Evolutionary conservation across 2,329 filamentous ascomycete species (phyloP).

Genomic region (Podosphaera leucotricha): DNA sequence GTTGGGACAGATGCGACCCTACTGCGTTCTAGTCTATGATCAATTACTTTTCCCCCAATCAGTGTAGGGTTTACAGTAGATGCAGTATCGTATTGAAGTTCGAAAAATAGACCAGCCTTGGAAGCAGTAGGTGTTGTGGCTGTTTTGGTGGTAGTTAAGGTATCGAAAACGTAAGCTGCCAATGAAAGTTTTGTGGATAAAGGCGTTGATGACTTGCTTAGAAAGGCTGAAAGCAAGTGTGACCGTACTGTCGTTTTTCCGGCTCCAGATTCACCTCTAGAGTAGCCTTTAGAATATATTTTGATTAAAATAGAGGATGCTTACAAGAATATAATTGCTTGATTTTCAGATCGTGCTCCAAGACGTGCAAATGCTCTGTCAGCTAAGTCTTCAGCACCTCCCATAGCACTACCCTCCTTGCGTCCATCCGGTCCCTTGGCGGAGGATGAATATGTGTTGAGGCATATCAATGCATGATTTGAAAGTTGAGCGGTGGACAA

Average conservation of each 20-base stretch:
- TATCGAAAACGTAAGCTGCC: constrained; percentile 86
- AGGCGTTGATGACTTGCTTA: constrained; percentile 78
- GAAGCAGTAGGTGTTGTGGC: constrained; percentile 87
- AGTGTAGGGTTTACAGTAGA: constrained; percentile 65
- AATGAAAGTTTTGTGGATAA: constrained; percentile 82
- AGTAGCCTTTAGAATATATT: constrained; percentile 4
- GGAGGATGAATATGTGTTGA: constrained; percentile 88
- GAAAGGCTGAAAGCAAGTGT: constrained; percentile 63
- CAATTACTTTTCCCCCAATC: constrained; percentile 81
- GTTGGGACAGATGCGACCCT: constrained; percentile 80
- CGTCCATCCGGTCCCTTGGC: constrained; percentile 72
- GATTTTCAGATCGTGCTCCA: constrained; percentile 75
- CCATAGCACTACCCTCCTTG: constrained; percentile 79
- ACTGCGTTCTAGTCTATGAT: constrained; percentile 80
- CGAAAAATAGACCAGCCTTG: constrained; percentile 85
- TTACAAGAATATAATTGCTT: constrained; percentile 80
- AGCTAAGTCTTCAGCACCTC: constrained; percentile 78
- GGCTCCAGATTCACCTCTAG: constrained; percentile 78
- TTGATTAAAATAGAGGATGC: constrained; percentile 17
- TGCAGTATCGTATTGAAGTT: constrained; percentile 86
- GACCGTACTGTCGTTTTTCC: constrained; percentile 90
- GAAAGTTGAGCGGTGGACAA: constrained; percentile 73
- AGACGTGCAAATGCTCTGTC: constrained; percentile 65
- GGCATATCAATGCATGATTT: constrained; percentile 69
- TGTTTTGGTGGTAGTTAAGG: constrained; percentile 89